phyloP scores from a whole-genome alignment of 2,329 filamentous ascomycete genomes.

The Beauveria caledonica region DNA sequence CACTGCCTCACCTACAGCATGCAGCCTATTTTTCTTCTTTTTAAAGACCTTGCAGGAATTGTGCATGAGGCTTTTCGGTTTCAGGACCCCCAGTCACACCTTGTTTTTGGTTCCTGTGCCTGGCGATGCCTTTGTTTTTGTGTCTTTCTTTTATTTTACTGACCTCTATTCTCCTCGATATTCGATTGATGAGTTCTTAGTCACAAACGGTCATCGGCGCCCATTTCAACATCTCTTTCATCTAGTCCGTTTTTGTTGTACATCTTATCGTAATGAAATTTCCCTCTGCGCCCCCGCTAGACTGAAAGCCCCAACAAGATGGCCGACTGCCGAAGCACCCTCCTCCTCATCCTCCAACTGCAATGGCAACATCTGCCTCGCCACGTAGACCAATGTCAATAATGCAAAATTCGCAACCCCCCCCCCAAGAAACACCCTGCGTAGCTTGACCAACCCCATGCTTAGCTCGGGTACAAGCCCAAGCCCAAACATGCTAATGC shows the following conservation, averaged over 20 bases:
- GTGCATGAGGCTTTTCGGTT: slow-evolving; percentile 3
- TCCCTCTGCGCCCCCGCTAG: background rate
- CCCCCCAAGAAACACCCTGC: background rate
- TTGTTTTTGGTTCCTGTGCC: background rate
- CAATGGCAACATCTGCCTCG: too few relatives aligned
- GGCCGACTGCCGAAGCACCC: too few relatives aligned
- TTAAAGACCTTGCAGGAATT: slow-evolving; percentile 1
- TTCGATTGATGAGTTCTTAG: background rate
- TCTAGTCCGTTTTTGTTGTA: too few relatives aligned
- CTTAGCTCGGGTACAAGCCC: background rate
- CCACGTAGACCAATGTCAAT: too few relatives aligned
- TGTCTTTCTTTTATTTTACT: background rate
- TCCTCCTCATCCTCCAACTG: too few relatives aligned
- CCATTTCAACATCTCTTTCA: background rate
- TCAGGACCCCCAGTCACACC: background rate
- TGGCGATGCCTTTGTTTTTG: background rate
- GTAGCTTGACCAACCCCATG: background rate
- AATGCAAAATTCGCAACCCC: too few relatives aligned
- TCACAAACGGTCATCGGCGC: background rate
- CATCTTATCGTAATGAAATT: too few relatives aligned
- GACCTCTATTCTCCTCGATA: background rate
- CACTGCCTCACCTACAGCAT: too few relatives aligned
- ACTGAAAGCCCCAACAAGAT: background rate
- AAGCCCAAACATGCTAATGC: slow-evolving; percentile 5
- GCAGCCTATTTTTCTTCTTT: background rate